Evolutionary conservation across 1,284 basidiomycete genomes (phyloP), one percentile per base, ranked within the genome.

Genomic region (Cryptococcus jaspeensis): DNA sequence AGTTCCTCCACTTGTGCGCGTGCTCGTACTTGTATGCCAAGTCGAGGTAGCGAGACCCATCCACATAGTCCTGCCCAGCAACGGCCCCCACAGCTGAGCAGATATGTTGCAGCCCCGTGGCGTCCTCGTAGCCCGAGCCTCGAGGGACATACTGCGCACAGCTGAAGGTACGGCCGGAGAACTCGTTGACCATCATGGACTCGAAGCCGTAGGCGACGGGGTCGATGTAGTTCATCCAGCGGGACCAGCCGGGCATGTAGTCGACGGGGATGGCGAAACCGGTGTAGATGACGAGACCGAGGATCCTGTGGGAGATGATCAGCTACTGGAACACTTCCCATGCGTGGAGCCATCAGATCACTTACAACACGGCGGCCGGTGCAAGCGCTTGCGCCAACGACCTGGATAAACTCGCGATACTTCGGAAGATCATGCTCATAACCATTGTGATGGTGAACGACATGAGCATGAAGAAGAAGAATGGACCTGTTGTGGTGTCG

Each of bases 1-100:
- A 79, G 69, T 85, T 83, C 32, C 83, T 80, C 89, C 89, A 91
- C 7, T 86, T 69, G 67, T 90, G 78, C 32, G 70, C 73, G 58
- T 82, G 82, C 18, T 77, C 68, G 73, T 89, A 94, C 0, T 77
- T 79, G 71, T 82, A 94, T 0, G 85, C 83, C 0, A 84, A 71
- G 18, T 61, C 63, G 35, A 90, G 73, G 72, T 85, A 89, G 16
- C 66, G 65, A 23, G 80, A 78, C 0, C 82, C 82, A n/a, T 75
- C 68, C 36, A 84, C 79, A 23, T 52, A 37, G 1, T 48, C 1
- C 5, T 63, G 53, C 11, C 81, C 77, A 5, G 78, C 66, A 37
- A 58, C 54, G 20, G 76, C 68, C 23, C 80, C 80, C 6, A 73
- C 65, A 20, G 79, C 64, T 6, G 75, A 73, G 58, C 80, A 80